A percentile compares a stretch with the other conserved stretches of the same genome.
Evolutionary conservation across 2,329 filamentous ascomycete species (phyloP).

Genomic region (Phaeosphaeria sp.): DNA sequence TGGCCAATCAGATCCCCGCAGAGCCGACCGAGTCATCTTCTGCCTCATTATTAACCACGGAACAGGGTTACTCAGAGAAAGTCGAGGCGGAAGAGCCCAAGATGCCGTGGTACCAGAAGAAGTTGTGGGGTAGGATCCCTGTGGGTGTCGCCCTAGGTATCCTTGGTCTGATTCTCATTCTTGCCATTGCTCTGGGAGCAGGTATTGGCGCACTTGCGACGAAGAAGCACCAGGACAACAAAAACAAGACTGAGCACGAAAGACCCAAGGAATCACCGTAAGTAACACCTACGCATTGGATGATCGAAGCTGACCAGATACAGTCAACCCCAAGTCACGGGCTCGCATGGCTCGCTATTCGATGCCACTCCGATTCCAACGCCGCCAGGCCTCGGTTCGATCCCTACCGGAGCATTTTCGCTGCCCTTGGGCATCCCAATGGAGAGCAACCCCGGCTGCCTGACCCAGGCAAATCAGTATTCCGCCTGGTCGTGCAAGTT

Average conservation of each 20-base stretch:
- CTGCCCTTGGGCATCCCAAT: conserved; percentile 56
- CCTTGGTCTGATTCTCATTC: conserved; percentile 54
- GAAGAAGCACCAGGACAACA: conserved; percentile 40
- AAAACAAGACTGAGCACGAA: conserved; percentile 17
- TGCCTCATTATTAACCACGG: conserved; percentile 30
- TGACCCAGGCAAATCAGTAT: conserved; percentile 53
- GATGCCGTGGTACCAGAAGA: conserved; percentile 49
- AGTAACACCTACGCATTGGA: conserved; percentile 14
- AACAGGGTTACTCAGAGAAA: conserved; percentile 39
- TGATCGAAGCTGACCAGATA: conserved; percentile 18
- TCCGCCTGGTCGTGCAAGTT: conserved; percentile 60
- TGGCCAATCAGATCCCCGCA: conserved; percentile 22
- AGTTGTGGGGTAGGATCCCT: conserved; percentile 57
- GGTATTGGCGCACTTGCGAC: conserved; percentile 61
- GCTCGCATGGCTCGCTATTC: conserved; percentile 53
- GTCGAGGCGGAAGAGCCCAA: conserved; percentile 27
- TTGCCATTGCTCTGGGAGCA: conserved; percentile 58
- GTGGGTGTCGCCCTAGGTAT: conserved; percentile 58
- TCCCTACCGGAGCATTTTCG: conserved; percentile 58
- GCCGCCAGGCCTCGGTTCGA: conserved; percentile 51
- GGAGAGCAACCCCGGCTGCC: conserved; percentile 57
- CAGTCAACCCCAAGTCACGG: conserved; percentile 54
- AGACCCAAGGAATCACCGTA: conserved; percentile 36
- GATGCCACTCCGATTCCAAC: conserved; percentile 60
- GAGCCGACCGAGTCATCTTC: conserved; percentile 38